Percentiles rank a stretch among this genome's conserved stretches.
Evolutionary conservation across 306 rosid genomes (phyloP).

Genomic region (Calophaca sinica): DNA sequence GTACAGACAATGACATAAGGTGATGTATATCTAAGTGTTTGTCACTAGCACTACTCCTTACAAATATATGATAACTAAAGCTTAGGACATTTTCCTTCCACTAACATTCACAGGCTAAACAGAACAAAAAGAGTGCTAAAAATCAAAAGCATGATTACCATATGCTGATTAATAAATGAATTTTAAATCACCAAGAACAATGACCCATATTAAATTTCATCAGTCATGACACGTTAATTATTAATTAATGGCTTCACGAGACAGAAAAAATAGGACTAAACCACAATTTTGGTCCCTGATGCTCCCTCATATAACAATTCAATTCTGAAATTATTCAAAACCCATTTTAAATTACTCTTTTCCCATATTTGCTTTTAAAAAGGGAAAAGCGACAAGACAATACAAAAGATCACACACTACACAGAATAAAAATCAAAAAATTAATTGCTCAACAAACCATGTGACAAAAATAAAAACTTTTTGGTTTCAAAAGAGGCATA

Average conservation of each 20-base stretch:
- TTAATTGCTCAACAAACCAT: not conserved
- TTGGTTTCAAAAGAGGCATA: not conserved
- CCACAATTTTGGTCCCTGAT: not conserved
- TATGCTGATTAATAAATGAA: not conserved
- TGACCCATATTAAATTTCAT: not conserved
- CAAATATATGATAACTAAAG: not conserved
- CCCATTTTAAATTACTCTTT: too few relatives aligned
- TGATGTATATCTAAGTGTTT: not conserved
- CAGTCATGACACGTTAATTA: not conserved
- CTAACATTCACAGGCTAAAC: not conserved
- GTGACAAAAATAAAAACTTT: not conserved
- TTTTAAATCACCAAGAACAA: not conserved
- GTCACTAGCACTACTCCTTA: not conserved
- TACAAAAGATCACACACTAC: not conserved
- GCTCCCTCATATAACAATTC: not conserved
- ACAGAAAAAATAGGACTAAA: not conserved
- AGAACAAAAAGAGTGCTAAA: slow-evolving; percentile 15
- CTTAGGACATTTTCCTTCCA: slow-evolving; percentile 12
- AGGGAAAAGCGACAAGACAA: too few relatives aligned
- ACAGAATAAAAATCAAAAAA: not conserved
- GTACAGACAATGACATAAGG: not conserved
- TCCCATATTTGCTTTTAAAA: too few relatives aligned
- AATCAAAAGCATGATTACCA: not conserved
- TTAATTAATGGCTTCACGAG: too few relatives aligned
- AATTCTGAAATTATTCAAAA: not conserved